These are phyloP conservation scores for Beauveria bassiana DNA, from an alignment of 2,329 filamentous ascomycete genomes.

Conservation along the genomic window DNA sequence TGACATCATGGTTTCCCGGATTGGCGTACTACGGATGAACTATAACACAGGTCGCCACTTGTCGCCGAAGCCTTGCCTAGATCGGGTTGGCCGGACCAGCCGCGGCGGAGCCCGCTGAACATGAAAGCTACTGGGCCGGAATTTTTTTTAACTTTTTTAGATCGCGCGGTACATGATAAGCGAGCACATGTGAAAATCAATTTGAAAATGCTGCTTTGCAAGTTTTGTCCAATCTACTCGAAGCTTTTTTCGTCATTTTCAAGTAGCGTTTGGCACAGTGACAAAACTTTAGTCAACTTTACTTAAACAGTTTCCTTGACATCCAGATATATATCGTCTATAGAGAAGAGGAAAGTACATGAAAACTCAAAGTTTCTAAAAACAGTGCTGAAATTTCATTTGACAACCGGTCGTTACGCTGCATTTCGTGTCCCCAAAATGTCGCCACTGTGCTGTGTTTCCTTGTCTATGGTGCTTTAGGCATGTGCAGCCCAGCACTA, in stretches of 20 bases:
- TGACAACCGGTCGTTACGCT: background rate
- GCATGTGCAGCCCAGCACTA: background rate
- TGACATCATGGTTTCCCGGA: no score
- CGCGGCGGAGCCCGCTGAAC: background rate
- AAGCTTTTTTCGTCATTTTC: no score
- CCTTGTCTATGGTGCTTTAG: background rate
- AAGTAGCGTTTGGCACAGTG: background rate
- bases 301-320: no score
- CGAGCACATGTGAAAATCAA: no score
- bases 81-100: background rate
- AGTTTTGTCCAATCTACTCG: no score
- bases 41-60: background rate
- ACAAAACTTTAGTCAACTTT: no score
- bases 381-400: background rate
- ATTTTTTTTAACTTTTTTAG: no score
- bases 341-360: background rate
- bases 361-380: background rate
- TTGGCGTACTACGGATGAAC: no score
- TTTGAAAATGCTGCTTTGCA: no score
- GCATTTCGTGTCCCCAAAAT: background rate
- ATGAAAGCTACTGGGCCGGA: background rate
- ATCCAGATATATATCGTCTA: background rate
- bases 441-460: background rate
- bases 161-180: no score
- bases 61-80: constrained; percentile 2